phyloP scores from a whole-genome alignment of 768 basidiomycete genomes.

The Termitomyces sp. region DNA sequence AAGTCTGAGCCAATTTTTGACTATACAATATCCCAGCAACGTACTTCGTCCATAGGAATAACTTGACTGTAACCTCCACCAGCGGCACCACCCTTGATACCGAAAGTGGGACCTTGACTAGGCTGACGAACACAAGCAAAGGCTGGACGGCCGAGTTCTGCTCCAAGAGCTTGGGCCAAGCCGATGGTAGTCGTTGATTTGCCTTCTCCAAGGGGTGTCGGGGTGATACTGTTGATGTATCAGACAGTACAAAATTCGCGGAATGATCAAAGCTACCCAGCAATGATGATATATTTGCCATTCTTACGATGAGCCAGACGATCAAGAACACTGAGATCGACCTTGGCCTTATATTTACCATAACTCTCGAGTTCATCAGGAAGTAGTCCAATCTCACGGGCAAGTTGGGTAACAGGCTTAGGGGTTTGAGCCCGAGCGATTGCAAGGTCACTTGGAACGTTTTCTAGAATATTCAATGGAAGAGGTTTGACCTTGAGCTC shows the following conservation, averaged over 20 bases:
- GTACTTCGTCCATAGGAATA: conserved; percentile 97
- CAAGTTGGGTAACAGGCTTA: conserved; percentile 81
- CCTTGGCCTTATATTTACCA: conserved; percentile 96
- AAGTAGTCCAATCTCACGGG: conserved; percentile 81
- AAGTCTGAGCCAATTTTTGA: neutral
- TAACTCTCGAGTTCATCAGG: conserved; percentile 89
- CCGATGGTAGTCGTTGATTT: conserved; percentile 99
- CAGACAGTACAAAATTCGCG: neutral
- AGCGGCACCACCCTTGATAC: conserved; percentile 98
- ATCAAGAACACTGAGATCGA: conserved; percentile 84
- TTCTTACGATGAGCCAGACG: conserved; percentile 80
- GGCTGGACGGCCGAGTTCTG: conserved; percentile 85
- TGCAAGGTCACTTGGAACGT: conserved; percentile 95
- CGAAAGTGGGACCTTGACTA: conserved; percentile 97
- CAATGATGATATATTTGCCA: conserved; percentile 94
- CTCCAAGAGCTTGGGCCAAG: conserved; percentile 92
- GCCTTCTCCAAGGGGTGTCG: conserved; percentile 95
- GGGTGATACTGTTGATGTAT: conserved; percentile 65
- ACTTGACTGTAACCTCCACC: conserved; percentile 98
- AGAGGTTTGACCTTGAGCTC: conserved; percentile 72
- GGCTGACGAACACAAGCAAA: conserved; percentile 98
- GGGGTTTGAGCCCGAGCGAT: conserved; percentile 94
- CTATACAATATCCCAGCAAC: neutral
- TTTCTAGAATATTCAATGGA: conserved; percentile 68
- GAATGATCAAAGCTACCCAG: conserved; percentile 49